These are phyloP conservation scores for Talaromyces sp. DNA, from an alignment of 2,329 filamentous ascomycete species.

Conservation along the genomic window DNA sequence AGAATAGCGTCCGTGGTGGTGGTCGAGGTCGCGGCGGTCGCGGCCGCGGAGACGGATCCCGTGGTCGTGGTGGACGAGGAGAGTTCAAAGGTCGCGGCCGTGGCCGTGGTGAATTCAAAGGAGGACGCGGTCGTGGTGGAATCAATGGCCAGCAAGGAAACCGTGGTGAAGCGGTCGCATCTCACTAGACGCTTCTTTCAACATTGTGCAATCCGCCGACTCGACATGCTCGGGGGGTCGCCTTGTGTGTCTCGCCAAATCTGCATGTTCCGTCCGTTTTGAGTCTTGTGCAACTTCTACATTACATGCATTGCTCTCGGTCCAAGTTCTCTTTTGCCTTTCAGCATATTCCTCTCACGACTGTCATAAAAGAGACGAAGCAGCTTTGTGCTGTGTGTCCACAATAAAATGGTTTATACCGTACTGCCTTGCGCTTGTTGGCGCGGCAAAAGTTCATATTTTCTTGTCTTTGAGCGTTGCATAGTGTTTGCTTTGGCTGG, in stretches of 20 bases:
- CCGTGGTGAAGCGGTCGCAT: conserved; percentile 23
- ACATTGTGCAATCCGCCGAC: not conserved
- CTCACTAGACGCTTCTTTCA: conserved; percentile 9
- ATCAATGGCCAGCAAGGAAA: conserved; percentile 19
- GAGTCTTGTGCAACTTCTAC: not conserved
- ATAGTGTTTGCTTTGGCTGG: conserved; percentile 13
- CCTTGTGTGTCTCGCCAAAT: not conserved
- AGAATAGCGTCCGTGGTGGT: conserved; percentile 30
- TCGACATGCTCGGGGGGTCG: not conserved
- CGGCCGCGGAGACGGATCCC: conserved; percentile 33
- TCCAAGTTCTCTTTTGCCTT: not conserved
- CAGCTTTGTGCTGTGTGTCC: conserved; percentile 13
- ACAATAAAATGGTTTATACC: not conserved
- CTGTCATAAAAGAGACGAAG: not conserved
- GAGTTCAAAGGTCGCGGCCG: conserved; percentile 19
- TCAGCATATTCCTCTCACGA: not conserved
- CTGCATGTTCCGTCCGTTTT: not conserved
- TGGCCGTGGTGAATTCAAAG: conserved; percentile 24
- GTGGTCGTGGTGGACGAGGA: conserved; percentile 25
- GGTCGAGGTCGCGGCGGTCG: conserved; percentile 30
- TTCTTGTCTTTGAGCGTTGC: conserved; percentile 33
- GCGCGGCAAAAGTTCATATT: conserved; percentile 21
- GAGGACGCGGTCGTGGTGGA: conserved; percentile 30
- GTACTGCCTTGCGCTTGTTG: not conserved
- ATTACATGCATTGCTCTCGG: not conserved